phyloP scores from a whole-genome alignment of 1,139 yeast genomes.

The Meyerozyma elateridarum region DNA sequence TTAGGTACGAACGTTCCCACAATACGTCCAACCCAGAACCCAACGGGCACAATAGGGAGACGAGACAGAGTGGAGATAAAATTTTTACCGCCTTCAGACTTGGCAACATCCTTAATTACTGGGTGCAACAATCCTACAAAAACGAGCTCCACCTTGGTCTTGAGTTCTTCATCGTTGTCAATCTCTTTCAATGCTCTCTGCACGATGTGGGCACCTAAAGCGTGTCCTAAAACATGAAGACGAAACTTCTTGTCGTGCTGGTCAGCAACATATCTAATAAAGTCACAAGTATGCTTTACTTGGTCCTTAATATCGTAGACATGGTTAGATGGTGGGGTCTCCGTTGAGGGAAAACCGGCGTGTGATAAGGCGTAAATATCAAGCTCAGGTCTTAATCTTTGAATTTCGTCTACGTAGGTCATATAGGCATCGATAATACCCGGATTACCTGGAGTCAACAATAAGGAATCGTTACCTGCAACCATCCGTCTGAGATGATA shows the following conservation, averaged over 20 bases:
- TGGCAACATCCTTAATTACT: slow-evolving; percentile 52
- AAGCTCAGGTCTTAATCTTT: slow-evolving; percentile 35
- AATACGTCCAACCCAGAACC: too few species aligned
- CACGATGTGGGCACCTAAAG: slow-evolving; percentile 53
- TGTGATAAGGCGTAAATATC: slow-evolving; percentile 55
- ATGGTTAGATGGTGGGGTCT: too few species aligned
- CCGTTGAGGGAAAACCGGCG: slow-evolving; percentile 41
- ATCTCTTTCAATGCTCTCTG: slow-evolving; percentile 15
- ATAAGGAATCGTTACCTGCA: too few species aligned
- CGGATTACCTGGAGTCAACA: slow-evolving; percentile 68
- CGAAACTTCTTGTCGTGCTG: slow-evolving; percentile 20
- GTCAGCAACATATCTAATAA: slow-evolving; percentile 29
- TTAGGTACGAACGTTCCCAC: too few species aligned
- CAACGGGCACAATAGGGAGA: slow-evolving; percentile 31
- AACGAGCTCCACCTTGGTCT: slow-evolving; percentile 20
- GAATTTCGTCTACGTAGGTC: slow-evolving; percentile 43
- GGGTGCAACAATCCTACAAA: slow-evolving; percentile 64
- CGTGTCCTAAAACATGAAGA: slow-evolving; percentile 52
- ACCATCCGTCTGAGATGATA: too few species aligned
- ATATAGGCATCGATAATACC: slow-evolving; percentile 58
- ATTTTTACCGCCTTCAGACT: slow-evolving; percentile 44
- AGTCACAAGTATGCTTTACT: slow-evolving; percentile 42
- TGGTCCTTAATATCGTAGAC: slow-evolving; percentile 45
- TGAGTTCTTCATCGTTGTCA: too few species aligned
- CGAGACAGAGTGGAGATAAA: slow-evolving; percentile 27